phyloP scores from a whole-genome alignment of 352 stramenopile species.

The Pythium apleroticum region DNA sequence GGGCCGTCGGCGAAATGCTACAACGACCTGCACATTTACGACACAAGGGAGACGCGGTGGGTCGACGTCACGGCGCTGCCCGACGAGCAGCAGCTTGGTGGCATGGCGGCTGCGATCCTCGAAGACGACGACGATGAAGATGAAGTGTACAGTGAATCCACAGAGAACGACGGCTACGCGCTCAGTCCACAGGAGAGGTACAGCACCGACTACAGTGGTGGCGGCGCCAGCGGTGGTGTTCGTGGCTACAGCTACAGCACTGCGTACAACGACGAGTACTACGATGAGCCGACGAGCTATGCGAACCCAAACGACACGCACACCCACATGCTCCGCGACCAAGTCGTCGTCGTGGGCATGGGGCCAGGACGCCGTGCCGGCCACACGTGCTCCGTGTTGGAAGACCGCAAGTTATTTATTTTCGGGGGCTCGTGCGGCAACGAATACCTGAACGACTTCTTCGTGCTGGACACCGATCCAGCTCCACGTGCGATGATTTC shows the following conservation, averaged over 20 bases:
- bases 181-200: slow-evolving; percentile 29
- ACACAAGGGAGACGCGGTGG: slow-evolving; percentile 52
- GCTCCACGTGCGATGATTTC: slow-evolving; percentile 82
- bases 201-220: slow-evolving; percentile 12
- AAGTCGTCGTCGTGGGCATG: slow-evolving; percentile 84
- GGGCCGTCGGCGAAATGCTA: slow-evolving; percentile 94
- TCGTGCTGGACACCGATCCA: slow-evolving; percentile 94
- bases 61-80: slow-evolving; percentile 37
- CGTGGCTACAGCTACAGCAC: slow-evolving; percentile 8
- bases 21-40: slow-evolving; percentile 95
- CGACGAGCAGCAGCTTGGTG: slow-evolving; percentile 68
- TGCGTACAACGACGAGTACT: slow-evolving; percentile 18
- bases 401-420: slow-evolving; percentile 90
- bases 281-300: slow-evolving; percentile 18
- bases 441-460: slow-evolving; percentile 95
- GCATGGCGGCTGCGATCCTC: slow-evolving; percentile 43
- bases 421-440: slow-evolving; percentile 92
- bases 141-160: slow-evolving; percentile 32
- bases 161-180: slow-evolving; percentile 31
- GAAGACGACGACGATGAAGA: slow-evolving; percentile 53
- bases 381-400: slow-evolving; percentile 93
- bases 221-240: not conserved
- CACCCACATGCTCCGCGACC: slow-evolving; percentile 40
- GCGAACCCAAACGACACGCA: slow-evolving; percentile 69
- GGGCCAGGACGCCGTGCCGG: slow-evolving; percentile 89